Base-by-base conservation (phyloP, 2,329 filamentous ascomycete species). In the Zymoseptoria crescenta region DNA sequence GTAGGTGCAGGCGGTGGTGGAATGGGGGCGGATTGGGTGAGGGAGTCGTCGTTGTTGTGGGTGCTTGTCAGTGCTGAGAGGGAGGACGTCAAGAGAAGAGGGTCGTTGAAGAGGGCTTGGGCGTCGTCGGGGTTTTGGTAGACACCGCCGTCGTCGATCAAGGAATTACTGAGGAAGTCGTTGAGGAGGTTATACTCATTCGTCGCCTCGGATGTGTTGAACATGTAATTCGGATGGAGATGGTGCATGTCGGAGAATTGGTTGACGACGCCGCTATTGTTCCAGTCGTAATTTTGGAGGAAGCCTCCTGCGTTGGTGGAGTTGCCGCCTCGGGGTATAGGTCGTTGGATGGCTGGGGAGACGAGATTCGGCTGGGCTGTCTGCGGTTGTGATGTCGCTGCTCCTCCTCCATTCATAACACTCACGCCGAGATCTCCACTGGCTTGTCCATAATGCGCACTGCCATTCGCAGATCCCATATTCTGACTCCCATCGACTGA, bases 151-250 rank as follows among this genome's bases (percentile, higher is more conserved):
- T 80, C 92, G 76, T 97, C 92, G 64, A 96, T 82, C 57, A 96
- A 79, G 72, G 90, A 96, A 66, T 87, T 95, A 74, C 92, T 94
- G 62, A 99, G 82, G 72, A 97, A 97, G 74, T 99, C 93, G 79
- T 95, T 96, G 71, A 99, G 84, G 55, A 97, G 79, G 72, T 96
- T 96, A 74, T 96, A 96, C 79, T 99, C 94, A 76, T 94, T 94
- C 62, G 89, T 92, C 68, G 96, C 89, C 76, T 99, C 94, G 63
- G 91, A 89, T n/a, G 86, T 85, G 72, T 87, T 88, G 77, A 96
- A 95, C 87, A 96, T 92, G 79, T 94, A 97, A 71, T 89, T 94
- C 60, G 90, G 88, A 76, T 96, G 91, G 71, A 92, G 91, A 72
- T 86, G 90, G 77, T 94, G 91, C 87, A 96, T 94, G 75, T 96